phyloP scores from a whole-genome alignment of 768 basidiomycete genomes.

The Kwoniella sp. region DNA sequence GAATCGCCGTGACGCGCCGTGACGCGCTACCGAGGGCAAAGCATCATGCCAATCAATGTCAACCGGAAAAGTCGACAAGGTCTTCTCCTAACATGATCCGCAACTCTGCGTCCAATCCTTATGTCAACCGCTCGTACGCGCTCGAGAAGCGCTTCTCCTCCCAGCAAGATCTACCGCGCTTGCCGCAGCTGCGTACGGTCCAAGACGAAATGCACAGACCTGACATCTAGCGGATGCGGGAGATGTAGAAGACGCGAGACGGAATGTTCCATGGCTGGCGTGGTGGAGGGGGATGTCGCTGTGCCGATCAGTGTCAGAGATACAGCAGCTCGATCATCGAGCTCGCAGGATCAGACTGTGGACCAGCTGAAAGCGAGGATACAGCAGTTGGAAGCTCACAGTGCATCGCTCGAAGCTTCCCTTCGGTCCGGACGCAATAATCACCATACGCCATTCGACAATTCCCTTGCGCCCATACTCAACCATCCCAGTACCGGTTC shows the following conservation, averaged over 20 bases:
- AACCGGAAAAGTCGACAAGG: too few species aligned
- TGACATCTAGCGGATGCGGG: constrained; percentile 8
- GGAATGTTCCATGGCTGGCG: constrained; percentile 7
- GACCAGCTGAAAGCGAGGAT: constrained; percentile 1
- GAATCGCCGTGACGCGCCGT: not conserved
- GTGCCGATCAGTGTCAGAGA: not conserved
- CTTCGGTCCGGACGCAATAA: not conserved
- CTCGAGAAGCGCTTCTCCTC: constrained; percentile 8
- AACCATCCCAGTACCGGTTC: not conserved
- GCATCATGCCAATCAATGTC: not conserved
- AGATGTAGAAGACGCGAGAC: constrained; percentile 13
- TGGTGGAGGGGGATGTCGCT: constrained; percentile 2
- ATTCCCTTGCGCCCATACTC: not conserved
- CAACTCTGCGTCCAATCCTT: not conserved
- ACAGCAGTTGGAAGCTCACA: constrained; percentile 10
- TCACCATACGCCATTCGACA: not conserved
- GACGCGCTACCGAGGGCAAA: not conserved
- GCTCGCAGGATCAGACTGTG: not conserved
- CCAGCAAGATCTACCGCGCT: constrained; percentile 7
- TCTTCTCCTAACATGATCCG: too few species aligned
- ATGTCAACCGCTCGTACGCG: not conserved
- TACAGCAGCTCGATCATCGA: not conserved
- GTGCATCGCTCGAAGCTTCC: not conserved
- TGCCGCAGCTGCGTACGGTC: constrained; percentile 8
- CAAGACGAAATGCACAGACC: constrained; percentile 8